A percentile compares a stretch with the other conserved stretches of the same genome.
These are phyloP conservation scores for Rhododendron vialii DNA, from an alignment of 148 eudicot species.

Conservation along the genomic window DNA sequence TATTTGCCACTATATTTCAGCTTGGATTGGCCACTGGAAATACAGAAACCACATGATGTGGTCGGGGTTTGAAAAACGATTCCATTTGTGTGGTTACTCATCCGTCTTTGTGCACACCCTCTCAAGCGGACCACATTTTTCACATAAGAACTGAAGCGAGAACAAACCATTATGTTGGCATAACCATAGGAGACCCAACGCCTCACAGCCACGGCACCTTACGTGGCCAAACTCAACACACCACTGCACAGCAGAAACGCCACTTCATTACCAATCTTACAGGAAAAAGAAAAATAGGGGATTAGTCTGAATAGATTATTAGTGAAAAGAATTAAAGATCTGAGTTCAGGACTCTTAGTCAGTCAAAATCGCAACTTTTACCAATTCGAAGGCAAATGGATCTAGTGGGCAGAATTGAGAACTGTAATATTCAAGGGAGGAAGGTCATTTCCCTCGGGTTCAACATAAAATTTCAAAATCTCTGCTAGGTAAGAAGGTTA, in stretches of 20 bases:
- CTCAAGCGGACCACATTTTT: slow-evolving; percentile 25
- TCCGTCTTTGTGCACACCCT: slow-evolving; percentile 36
- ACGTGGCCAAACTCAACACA: not conserved
- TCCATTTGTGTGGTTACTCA: slow-evolving; percentile 30
- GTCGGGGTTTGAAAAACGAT: slow-evolving; percentile 28
- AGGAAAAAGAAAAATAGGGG: not conserved
- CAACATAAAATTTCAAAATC: not conserved
- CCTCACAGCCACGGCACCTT: not conserved
- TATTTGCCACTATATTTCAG: slow-evolving; percentile 27
- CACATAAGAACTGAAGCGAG: slow-evolving; percentile 32
- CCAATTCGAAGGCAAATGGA: not conserved
- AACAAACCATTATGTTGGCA: slow-evolving; percentile 41
- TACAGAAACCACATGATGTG: slow-evolving; percentile 29
- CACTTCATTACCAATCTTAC: not conserved
- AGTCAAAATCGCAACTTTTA: not conserved
- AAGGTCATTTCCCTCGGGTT: not conserved
- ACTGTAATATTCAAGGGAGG: not conserved
- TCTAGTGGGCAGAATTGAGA: not conserved
- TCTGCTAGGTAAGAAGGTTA: not conserved
- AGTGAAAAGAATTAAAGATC: not conserved
- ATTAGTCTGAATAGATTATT: not conserved
- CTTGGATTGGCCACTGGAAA: slow-evolving; percentile 27
- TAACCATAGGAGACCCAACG: slow-evolving; percentile 16
- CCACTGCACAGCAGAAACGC: not conserved
- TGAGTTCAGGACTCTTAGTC: not conserved